phyloP scores from a whole-genome alignment of 2,329 filamentous ascomycete species.

The Alternaria sp. region DNA sequence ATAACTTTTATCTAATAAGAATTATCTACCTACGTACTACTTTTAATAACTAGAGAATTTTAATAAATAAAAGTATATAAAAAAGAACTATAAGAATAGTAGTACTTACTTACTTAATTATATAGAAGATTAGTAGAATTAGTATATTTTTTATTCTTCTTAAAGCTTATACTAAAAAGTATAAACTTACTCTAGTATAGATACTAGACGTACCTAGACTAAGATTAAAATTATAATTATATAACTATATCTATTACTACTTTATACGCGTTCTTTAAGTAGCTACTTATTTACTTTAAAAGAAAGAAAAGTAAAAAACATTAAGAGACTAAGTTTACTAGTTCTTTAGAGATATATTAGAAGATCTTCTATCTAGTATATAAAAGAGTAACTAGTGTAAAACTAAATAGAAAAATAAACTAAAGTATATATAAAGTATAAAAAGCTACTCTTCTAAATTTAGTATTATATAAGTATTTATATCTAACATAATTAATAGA shows the following conservation, averaged over 20 bases:
- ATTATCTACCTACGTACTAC: conserved; percentile 25
- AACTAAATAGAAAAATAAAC: conserved; percentile 18
- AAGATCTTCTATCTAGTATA: conserved; percentile 25
- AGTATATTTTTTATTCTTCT: conserved; percentile 17
- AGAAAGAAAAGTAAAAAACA: conserved; percentile 17
- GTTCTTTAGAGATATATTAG: conserved; percentile 23
- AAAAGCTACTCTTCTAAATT: background rate
- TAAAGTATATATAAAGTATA: conserved; percentile 17
- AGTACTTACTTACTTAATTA: conserved; percentile 21
- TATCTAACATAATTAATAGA: conserved; percentile 9
- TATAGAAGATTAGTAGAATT: conserved; percentile 27
- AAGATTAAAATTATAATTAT: conserved; percentile 10
- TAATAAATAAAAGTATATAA: conserved; percentile 20
- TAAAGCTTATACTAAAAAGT: conserved; percentile 6
- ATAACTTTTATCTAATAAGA: conserved; percentile 14
- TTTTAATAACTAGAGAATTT: conserved; percentile 17
- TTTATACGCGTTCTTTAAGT: conserved; percentile 25
- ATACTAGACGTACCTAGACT: conserved; percentile 17
- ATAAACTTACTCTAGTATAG: conserved; percentile 17
- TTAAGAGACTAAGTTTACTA: conserved; percentile 17
- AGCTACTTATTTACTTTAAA: conserved; percentile 11
- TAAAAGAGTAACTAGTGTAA: conserved; percentile 17
- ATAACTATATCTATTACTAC: conserved; percentile 14
- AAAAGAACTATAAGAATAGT: conserved; percentile 27
- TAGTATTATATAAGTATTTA: background rate